Conservation (phyloP, 164 flowering plant species). For the Vitis rupestris region DNA sequence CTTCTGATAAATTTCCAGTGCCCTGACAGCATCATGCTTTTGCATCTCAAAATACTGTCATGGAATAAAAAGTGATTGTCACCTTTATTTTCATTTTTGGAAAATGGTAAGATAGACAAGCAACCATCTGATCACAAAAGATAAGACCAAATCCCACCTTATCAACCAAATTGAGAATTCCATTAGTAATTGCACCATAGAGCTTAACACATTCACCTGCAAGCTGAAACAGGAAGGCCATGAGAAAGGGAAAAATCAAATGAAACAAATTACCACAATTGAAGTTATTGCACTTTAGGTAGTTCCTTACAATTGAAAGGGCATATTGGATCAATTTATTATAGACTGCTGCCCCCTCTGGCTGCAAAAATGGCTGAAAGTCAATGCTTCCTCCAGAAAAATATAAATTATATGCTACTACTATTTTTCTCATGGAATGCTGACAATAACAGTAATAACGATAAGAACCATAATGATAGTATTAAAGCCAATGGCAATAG, state of each 20-base stretch:
- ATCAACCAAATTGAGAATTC: constrained; percentile 48
- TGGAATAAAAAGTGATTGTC: constrained; percentile 3
- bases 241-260: background rate
- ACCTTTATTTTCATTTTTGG: background rate
- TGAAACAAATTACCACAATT: too few relatives aligned
- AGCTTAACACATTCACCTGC: constrained; percentile 41
- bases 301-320: constrained; percentile 43
- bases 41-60: constrained; percentile 64
- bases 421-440: too few relatives aligned
- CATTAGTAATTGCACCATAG: constrained; percentile 45
- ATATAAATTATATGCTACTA: constrained; percentile 1
- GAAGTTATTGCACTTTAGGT: too few relatives aligned
- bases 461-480: too few relatives aligned
- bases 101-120: background rate
- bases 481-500: background rate
- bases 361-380: constrained; percentile 35
- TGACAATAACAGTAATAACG: too few relatives aligned
- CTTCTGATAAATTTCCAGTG: constrained; percentile 49
- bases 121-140: background rate
- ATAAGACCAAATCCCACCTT: constrained; percentile 28
- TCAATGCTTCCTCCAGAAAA: constrained; percentile 2
- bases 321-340: constrained; percentile 48
- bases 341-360: constrained; percentile 43
- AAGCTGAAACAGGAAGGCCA: constrained; percentile 33
- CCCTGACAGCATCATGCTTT: constrained; percentile 45